Evolutionary conservation across 140 eudicot species (phyloP).

Genomic region (Bidens hawaiensis): DNA sequence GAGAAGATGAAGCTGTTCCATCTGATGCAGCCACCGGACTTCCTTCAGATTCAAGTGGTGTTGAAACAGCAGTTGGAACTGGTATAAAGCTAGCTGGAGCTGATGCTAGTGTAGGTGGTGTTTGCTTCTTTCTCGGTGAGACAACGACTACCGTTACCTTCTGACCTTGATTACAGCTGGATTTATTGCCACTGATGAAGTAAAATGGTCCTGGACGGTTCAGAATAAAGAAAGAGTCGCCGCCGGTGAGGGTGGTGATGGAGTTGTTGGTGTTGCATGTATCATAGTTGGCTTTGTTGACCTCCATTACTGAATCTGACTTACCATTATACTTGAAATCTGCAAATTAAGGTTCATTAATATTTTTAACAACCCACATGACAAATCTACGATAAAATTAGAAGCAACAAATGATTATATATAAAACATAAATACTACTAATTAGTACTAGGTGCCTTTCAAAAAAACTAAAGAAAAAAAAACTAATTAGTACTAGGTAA

Average conservation of each 20-base stretch:
- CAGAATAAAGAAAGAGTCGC: constrained; percentile 46
- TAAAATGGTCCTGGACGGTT: constrained; percentile 16
- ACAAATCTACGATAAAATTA: neutral
- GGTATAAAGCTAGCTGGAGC: constrained; percentile 19
- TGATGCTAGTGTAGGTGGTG: too few relatives aligned
- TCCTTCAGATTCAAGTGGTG: too few relatives aligned
- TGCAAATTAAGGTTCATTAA: constrained; percentile 21
- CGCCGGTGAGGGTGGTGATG: constrained; percentile 37
- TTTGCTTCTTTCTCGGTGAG: constrained; percentile 13
- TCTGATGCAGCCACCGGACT: too few relatives aligned
- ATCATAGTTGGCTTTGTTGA: constrained; percentile 47
- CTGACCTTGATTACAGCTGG: neutral
- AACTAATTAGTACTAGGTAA: too few relatives aligned
- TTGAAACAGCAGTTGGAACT: constrained; percentile 2
- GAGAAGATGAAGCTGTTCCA: constrained; percentile 20
- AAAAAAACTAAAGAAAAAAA: too few relatives aligned
- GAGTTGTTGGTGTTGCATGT: constrained; percentile 49
- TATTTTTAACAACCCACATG: neutral
- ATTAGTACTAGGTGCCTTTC: too few relatives aligned
- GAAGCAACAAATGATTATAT: neutral
- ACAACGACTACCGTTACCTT: neutral
- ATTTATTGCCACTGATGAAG: neutral
- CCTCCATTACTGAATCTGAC: constrained; percentile 65
- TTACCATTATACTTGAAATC: constrained; percentile 54
- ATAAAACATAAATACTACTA: too few relatives aligned